These are phyloP conservation scores for Aurinia saxatilis DNA, from an alignment of 345 rosid species.

Conservation along the genomic window DNA sequence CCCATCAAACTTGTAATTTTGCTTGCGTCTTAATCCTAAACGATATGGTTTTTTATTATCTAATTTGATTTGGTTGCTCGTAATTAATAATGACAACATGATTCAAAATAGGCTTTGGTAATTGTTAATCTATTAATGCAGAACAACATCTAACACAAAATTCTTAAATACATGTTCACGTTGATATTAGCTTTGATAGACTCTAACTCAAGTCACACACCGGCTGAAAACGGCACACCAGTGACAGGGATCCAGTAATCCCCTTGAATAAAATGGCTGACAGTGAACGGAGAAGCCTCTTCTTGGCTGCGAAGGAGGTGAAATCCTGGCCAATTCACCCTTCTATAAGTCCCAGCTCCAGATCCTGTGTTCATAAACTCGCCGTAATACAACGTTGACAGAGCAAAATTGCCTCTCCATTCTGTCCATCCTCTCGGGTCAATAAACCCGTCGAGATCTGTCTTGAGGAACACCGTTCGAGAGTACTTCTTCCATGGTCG, in stretches of 20 bases:
- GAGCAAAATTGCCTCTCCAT: conserved; percentile 51
- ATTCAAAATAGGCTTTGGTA: not conserved
- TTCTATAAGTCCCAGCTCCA: conserved; percentile 33
- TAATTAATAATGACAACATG: not conserved
- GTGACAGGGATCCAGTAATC: conserved; percentile 52
- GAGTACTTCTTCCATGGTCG: conserved; percentile 62
- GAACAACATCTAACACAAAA: not conserved
- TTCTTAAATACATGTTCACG: not conserved
- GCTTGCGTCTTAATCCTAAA: no score
- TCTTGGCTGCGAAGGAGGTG: conserved; percentile 37
- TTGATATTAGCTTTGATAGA: not conserved
- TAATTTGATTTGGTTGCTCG: no score
- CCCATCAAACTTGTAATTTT: no score
- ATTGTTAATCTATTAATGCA: not conserved
- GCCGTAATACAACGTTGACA: conserved; percentile 48
- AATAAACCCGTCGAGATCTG: conserved; percentile 46
- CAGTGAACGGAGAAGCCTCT: conserved; percentile 42
- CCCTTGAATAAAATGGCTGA: conserved; percentile 48
- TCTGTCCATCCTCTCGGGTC: conserved; percentile 58
- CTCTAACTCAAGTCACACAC: conserved; percentile 20
- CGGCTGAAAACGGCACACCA: conserved; percentile 48
- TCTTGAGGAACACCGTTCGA: conserved; percentile 43
- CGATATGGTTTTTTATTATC: no score
- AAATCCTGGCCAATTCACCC: conserved; percentile 68
- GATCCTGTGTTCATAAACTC: conserved; percentile 55